These are phyloP conservation scores for Aspergillus pseudoterreus DNA, from an alignment of 2,329 filamentous ascomycete genomes.

Conservation along the genomic window DNA sequence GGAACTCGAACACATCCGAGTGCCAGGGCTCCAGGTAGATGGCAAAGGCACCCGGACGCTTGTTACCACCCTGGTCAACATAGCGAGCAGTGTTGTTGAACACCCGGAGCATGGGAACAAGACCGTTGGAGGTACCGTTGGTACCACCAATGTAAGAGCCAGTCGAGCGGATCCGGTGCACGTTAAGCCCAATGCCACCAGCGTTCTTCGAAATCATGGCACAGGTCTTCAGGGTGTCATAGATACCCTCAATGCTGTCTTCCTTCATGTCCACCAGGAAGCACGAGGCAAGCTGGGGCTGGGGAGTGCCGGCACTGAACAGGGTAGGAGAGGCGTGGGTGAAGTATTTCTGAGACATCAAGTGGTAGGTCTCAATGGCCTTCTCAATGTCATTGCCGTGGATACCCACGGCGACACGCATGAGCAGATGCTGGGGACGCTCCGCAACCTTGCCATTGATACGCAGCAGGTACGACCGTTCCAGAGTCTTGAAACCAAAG, in stretches of 20 bases:
- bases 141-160: slow-evolving; percentile 98
- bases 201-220: slow-evolving; percentile 99
- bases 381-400: slow-evolving; percentile 93
- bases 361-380: slow-evolving; percentile 95
- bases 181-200: slow-evolving; percentile 93
- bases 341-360: slow-evolving; percentile 98
- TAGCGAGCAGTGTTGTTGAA: slow-evolving; percentile 99
- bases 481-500: slow-evolving; percentile 98
- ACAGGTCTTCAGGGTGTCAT: slow-evolving; percentile 98
- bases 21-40: slow-evolving; percentile 99
- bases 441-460: slow-evolving; percentile 95
- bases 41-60: slow-evolving; percentile 95
- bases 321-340: slow-evolving; percentile 97
- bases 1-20: slow-evolving; percentile 93
- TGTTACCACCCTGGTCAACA: slow-evolving; percentile 98
- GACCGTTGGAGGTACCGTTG: slow-evolving; percentile 95
- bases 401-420: slow-evolving; percentile 97
- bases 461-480: slow-evolving; percentile 94
- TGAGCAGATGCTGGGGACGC: slow-evolving; percentile 98
- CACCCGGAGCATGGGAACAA: slow-evolving; percentile 95
- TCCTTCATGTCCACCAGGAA: slow-evolving; percentile 99
- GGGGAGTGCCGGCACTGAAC: slow-evolving; percentile 95
- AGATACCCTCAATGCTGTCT: slow-evolving; percentile 98
- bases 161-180: slow-evolving; percentile 93
- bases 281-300: slow-evolving; percentile 93